Percentiles rank a stretch among this genome's conserved stretches.
Evolutionary conservation across 2,329 filamentous ascomycete species (phyloP).

Genomic region (Cladosporium oxysporum): DNA sequence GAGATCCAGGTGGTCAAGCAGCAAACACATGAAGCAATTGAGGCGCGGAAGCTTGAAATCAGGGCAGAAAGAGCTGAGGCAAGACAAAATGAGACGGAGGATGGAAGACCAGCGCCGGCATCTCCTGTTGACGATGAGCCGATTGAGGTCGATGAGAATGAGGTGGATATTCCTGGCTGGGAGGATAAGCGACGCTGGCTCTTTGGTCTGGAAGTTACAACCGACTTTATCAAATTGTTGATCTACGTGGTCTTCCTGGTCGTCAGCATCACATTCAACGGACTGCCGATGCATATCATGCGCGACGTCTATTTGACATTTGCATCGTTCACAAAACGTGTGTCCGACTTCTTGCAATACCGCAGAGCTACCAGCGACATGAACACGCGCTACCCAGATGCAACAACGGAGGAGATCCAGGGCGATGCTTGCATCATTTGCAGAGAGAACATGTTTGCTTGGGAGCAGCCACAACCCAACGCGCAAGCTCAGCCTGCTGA

Average conservation of each 20-base stretch:
- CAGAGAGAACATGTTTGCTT: slow-evolving; percentile 89
- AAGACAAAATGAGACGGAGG: slow-evolving; percentile 40
- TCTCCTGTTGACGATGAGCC: slow-evolving; percentile 58
- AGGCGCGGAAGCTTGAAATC: slow-evolving; percentile 69
- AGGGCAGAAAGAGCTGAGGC: slow-evolving; percentile 45
- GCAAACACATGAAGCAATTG: slow-evolving; percentile 70
- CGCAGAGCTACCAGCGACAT: slow-evolving; percentile 90
- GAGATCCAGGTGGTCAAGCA: slow-evolving; percentile 74
- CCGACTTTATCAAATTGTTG: slow-evolving; percentile 86
- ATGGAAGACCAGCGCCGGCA: slow-evolving; percentile 39
- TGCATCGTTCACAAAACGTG: slow-evolving; percentile 83
- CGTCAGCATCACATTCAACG: slow-evolving; percentile 91
- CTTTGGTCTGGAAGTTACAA: slow-evolving; percentile 75
- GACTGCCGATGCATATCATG: slow-evolving; percentile 94
- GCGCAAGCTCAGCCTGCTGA: slow-evolving; percentile 36
- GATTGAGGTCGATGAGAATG: slow-evolving; percentile 80
- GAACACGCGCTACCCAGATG: slow-evolving; percentile 87
- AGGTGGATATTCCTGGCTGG: slow-evolving; percentile 94
- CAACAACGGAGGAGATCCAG: slow-evolving; percentile 79
- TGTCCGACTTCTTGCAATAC: slow-evolving; percentile 87
- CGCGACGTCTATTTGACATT: slow-evolving; percentile 93
- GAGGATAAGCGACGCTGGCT: slow-evolving; percentile 93
- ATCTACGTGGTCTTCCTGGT: slow-evolving; percentile 92
- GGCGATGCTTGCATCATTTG: slow-evolving; percentile 97
- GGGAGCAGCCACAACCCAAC: slow-evolving; percentile 57